Evolutionary conservation across 371 early-diverging fungal genomes (phyloP).

Genomic region (Lichtheimia ramosa): DNA sequence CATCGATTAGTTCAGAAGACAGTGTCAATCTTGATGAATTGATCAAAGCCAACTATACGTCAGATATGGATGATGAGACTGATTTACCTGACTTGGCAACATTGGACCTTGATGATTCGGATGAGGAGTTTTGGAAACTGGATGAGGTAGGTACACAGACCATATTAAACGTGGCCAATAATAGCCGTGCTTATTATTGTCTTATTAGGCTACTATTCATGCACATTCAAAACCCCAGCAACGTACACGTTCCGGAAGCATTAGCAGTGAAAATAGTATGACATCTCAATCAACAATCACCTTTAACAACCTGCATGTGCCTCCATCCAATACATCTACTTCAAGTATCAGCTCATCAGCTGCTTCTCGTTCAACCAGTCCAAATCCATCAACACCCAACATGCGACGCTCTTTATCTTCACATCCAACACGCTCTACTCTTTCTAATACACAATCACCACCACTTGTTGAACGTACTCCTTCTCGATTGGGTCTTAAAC

Average conservation of each 20-base stretch:
- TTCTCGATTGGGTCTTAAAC: conserved; percentile 17
- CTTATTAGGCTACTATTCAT: no score
- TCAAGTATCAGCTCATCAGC: conserved; percentile 19
- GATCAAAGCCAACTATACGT: conserved; percentile 40
- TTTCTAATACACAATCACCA: conserved; percentile 16
- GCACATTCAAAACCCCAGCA: no score
- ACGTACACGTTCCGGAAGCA: conserved; percentile 32
- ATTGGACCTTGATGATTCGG: conserved; percentile 46
- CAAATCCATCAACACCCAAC: neutral
- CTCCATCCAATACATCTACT: conserved; percentile 27
- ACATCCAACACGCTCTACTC: conserved; percentile 32
- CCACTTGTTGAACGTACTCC: conserved; percentile 10
- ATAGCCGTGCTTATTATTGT: neutral
- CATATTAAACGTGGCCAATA: neutral
- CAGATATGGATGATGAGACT: conserved; percentile 44
- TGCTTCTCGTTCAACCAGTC: neutral
- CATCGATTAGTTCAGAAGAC: conserved; percentile 45
- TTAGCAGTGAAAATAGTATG: conserved; percentile 47
- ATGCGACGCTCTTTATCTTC: conserved; percentile 25
- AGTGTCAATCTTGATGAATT: conserved; percentile 46
- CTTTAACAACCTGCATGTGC: conserved; percentile 11
- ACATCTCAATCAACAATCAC: conserved; percentile 45
- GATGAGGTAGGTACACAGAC: conserved; percentile 25
- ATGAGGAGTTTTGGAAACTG: conserved; percentile 49
- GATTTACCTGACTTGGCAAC: conserved; percentile 34